Conservation (phyloP, 345 rosid genomes). For the Camelina hispida region DNA sequence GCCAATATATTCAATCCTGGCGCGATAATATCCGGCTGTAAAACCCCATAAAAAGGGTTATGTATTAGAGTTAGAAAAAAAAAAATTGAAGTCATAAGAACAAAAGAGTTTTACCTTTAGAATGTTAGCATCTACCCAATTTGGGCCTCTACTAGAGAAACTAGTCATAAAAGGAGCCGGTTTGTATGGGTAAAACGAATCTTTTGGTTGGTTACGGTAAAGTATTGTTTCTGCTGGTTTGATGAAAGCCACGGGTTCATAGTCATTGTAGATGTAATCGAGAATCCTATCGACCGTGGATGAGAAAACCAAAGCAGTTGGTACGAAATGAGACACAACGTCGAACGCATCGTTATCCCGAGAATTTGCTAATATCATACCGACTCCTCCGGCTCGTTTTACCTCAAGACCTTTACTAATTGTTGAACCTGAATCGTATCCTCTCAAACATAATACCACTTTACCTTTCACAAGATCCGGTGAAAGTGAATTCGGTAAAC, state of each 20-base stretch:
- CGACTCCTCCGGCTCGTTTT: conserved; percentile 75
- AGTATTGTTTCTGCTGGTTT: conserved; percentile 47
- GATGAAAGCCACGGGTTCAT: conserved; percentile 54
- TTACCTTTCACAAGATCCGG: conserved; percentile 62
- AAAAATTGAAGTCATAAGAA: no score
- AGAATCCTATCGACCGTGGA: conserved; percentile 44
- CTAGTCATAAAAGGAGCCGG: conserved; percentile 70
- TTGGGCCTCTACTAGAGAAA: conserved; percentile 72
- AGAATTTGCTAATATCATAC: conserved; percentile 59
- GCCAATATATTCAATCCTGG: conserved; percentile 74
- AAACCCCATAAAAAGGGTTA: background rate
- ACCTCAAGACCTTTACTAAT: conserved; percentile 63
- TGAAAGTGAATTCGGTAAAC: conserved; percentile 62
- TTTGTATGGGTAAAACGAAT: conserved; percentile 20
- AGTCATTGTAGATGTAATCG: conserved; percentile 57
- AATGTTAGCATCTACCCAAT: conserved; percentile 53
- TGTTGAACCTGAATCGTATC: conserved; percentile 52
- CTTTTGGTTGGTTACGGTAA: conserved; percentile 29
- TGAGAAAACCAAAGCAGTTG: conserved; percentile 51
- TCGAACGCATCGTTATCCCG: conserved; percentile 35
- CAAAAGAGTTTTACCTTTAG: conserved; percentile 57
- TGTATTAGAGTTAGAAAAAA: background rate
- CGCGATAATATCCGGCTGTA: conserved; percentile 81
- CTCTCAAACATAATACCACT: conserved; percentile 72
- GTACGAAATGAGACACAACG: conserved; percentile 61